phyloP scores from a whole-genome alignment of 495 filamentous ascomycete species.

The Penicillium ucsense region DNA sequence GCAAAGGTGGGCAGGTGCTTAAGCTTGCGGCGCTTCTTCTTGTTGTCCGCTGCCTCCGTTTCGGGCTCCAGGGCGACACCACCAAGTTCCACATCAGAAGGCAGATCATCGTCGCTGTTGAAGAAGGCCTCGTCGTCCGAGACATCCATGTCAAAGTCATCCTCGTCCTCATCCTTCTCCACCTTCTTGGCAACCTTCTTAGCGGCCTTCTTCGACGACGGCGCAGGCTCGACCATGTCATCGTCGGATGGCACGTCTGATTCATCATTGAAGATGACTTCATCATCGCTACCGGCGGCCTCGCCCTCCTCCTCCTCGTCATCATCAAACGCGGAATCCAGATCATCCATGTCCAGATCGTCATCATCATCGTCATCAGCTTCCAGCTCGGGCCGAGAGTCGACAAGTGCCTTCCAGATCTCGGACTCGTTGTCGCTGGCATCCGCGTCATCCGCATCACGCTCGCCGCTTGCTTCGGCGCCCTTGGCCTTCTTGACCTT shows the following conservation, averaged over 20 bases:
- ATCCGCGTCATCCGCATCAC: conserved; percentile 21
- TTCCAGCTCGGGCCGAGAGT: conserved; percentile 68
- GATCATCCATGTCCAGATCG: conserved; percentile 55
- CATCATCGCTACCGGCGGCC: conserved; percentile 43
- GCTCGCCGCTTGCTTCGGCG: conserved; percentile 17
- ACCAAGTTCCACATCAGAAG: conserved; percentile 41
- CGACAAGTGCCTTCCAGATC: conserved; percentile 89
- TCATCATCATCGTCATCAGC: conserved; percentile 54
- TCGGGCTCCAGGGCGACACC: conserved; percentile 26
- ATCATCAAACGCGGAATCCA: conserved; percentile 43
- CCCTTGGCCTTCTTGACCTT: conserved; percentile 47
- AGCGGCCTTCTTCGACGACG: conserved; percentile 29
- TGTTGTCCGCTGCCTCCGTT: conserved; percentile 46
- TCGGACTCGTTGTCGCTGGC: conserved; percentile 49
- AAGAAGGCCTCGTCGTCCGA: conserved; percentile 44
- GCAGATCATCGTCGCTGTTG: conserved; percentile 46
- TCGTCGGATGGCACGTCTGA: conserved; percentile 38
- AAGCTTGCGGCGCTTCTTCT: conserved; percentile 69
- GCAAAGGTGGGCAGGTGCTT: conserved; percentile 88
- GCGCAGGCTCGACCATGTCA: conserved; percentile 20
- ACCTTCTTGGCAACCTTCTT: conserved; percentile 33
- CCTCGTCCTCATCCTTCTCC: conserved; percentile 36
- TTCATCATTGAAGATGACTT: conserved; percentile 40
- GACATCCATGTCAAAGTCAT: conserved; percentile 42
- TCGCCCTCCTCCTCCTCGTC: conserved; percentile 40